Base-by-base conservation (phyloP, 768 basidiomycete genomes). In the Cyclocybe cylindracea region DNA sequence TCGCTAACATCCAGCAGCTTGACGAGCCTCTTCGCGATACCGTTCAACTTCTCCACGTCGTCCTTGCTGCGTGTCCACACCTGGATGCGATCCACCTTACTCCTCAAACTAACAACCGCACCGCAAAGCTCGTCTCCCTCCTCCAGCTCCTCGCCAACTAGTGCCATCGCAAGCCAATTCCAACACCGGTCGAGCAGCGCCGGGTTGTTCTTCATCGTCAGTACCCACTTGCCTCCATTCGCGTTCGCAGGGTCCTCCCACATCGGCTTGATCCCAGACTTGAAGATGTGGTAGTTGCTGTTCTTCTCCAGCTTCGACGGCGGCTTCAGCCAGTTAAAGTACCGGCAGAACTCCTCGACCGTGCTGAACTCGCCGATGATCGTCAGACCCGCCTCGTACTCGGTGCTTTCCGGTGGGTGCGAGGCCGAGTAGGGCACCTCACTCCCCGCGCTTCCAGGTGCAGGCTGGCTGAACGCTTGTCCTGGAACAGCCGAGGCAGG, bases 161-260 rank as follows among this genome's bases (percentile, higher is more conserved):
- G 79, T 3, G 90, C 91, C 88, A 96, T 93, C 32, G 89, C 85
- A 14, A 96, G 76, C 84, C 91, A 94, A 42, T 78, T 79, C 94
- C 94, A 97, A 67, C 87, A 91, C 35, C 89, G 78, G 74, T 97
- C 94, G 44, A 96, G 73, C 60, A 94, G 66, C 42, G 70, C 69
- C 3, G 91, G 84, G 57, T 87, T 89, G 61, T 87, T 86, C 75
- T 89, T 88, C 87, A 96, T 92, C 61, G 92, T 92, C 51, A 98
- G 69, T 14, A 94, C 92, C 94, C 94, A 97, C 72, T 94, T 95
- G 34, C 94, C 94, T 14, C 94, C 94, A 47, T 87, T 81, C 19
- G 90, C 89, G 63, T 97, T 97, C 48, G 92, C 90, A 31, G 83
- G 82, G 66, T 96, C 94, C 72, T 96, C 94, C 94, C 94, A 97